Percentiles rank a stretch among this genome's conserved stretches.
Evolutionary conservation across 768 basidiomycete species (phyloP).

Genomic region (Macrolepiota dolichaula): DNA sequence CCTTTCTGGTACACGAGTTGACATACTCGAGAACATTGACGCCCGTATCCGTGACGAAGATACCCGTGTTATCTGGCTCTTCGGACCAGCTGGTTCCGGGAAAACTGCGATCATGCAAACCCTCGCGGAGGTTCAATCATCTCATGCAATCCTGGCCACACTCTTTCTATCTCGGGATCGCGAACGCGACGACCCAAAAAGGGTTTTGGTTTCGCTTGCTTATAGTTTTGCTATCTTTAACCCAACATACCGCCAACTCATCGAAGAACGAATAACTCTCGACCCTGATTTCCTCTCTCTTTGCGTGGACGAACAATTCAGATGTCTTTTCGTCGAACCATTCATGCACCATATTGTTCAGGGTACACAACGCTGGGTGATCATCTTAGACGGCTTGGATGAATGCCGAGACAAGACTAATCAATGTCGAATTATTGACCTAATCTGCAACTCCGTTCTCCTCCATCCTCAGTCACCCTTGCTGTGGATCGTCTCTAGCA

Average conservation of each 20-base stretch:
- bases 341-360: not conserved
- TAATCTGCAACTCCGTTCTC: not conserved
- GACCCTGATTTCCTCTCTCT: not conserved
- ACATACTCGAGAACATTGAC: not conserved
- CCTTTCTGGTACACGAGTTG: not conserved
- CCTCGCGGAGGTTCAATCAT: not conserved
- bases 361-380: too few species aligned
- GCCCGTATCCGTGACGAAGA: not conserved
- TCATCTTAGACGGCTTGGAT: too few species aligned
- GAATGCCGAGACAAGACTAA: not conserved
- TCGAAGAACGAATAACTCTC: not conserved
- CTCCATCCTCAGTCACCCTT: too few species aligned
- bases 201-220: not conserved
- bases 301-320: not conserved
- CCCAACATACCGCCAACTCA: not conserved
- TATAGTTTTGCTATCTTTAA: not conserved
- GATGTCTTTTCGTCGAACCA: too few species aligned
- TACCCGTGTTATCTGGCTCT: not conserved
- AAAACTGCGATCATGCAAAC: not conserved
- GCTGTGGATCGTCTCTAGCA: not conserved
- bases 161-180: not conserved
- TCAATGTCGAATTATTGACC: not conserved
- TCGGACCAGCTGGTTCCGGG: not conserved
- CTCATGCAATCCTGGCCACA: not conserved
- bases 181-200: not conserved